These are phyloP conservation scores for Globisporangium cylindrosporum DNA, from an alignment of 352 stramenopile genomes.

Conservation along the genomic window DNA sequence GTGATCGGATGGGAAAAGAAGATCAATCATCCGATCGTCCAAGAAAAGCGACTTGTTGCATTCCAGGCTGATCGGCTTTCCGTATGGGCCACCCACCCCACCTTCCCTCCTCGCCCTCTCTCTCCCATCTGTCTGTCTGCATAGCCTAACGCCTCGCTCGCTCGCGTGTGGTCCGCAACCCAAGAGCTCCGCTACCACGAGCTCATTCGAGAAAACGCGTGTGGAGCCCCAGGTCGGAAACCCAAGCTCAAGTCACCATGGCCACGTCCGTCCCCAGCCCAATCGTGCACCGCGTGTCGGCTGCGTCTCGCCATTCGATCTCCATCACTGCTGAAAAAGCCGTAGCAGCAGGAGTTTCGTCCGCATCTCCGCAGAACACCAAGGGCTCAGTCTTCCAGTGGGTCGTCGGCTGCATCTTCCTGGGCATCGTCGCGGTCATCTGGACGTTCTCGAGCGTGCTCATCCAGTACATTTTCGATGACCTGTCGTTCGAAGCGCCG, in stretches of 20 bases:
- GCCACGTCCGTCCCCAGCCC: constrained; percentile 3
- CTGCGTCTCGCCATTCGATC: constrained; percentile 6
- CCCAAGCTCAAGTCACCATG: background rate
- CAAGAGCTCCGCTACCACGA: background rate
- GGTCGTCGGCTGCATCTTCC: constrained; percentile 59
- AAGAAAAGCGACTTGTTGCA: background rate
- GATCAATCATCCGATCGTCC: background rate
- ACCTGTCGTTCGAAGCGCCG: constrained; percentile 73
- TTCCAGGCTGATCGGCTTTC: background rate
- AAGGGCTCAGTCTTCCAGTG: constrained; percentile 49
- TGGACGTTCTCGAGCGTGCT: constrained; percentile 82
- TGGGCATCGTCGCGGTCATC: constrained; percentile 66
- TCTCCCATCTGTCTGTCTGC: background rate
- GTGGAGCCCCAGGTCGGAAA: background rate
- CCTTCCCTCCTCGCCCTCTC: background rate
- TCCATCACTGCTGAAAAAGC: constrained; percentile 6
- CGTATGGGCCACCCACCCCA: background rate
- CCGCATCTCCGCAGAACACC: background rate
- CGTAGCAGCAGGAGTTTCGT: background rate
- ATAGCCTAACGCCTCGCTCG: background rate
- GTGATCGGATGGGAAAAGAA: constrained; percentile 2
- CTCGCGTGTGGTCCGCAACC: background rate
- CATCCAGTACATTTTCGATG: constrained; percentile 86
- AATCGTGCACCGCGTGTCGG: constrained; percentile 10
- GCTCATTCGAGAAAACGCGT: constrained; percentile 10